phyloP scores from a whole-genome alignment of 2,329 filamentous ascomycete genomes.

The Chaetomiaceae sp. region DNA sequence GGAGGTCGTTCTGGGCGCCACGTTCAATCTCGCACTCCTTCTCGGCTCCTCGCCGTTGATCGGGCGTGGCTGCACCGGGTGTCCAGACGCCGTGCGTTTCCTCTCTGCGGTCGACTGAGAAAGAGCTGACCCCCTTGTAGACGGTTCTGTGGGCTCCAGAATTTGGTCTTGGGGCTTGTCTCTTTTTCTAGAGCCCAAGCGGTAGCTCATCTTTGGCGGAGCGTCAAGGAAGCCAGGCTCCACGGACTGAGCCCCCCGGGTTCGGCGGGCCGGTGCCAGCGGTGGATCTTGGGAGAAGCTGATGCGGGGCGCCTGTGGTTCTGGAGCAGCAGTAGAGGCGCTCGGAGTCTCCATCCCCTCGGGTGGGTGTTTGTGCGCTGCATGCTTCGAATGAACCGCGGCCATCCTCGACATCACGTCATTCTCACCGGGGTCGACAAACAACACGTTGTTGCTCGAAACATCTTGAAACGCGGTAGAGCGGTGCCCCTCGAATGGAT shows the following conservation, averaged over 20 bases:
- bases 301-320: conserved; percentile 34
- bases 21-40: conserved; percentile 66
- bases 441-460: conserved; percentile 37
- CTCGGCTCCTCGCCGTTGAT: conserved; percentile 58
- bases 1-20: conserved; percentile 64
- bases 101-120: conserved; percentile 55
- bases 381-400: conserved; percentile 46
- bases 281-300: conserved; percentile 41
- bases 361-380: conserved; percentile 37
- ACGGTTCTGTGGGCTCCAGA: conserved; percentile 38
- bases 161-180: conserved; percentile 40
- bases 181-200: conserved; percentile 43
- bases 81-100: conserved; percentile 90
- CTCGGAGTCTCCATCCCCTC: conserved; percentile 64
- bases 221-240: conserved; percentile 52
- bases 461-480: conserved; percentile 39
- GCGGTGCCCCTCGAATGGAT: conserved; percentile 50
- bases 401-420: conserved; percentile 55
- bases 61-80: conserved; percentile 54
- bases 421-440: conserved; percentile 45
- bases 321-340: conserved; percentile 40
- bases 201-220: conserved; percentile 61
- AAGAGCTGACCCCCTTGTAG: conserved; percentile 37
- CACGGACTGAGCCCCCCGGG: conserved; percentile 49
- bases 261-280: conserved; percentile 50